Evolutionary conservation across 192 early-diverging fungal genomes (phyloP).

Genomic region (Neocallimastix lanati): DNA sequence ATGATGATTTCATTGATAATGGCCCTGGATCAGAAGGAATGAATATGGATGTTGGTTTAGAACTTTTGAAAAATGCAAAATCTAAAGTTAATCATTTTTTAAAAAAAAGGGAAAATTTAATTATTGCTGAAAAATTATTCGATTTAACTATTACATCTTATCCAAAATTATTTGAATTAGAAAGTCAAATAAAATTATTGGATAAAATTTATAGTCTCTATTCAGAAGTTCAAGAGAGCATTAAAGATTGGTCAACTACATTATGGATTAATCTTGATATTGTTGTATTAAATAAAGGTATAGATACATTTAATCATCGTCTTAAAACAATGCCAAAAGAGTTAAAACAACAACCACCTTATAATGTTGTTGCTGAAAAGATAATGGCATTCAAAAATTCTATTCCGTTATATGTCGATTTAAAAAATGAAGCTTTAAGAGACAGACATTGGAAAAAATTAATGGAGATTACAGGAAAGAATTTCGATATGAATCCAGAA

Average conservation of each 20-base stretch:
- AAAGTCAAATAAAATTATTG: constrained; percentile 16
- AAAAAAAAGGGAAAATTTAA: constrained; percentile 20
- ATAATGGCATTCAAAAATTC: constrained; percentile 42
- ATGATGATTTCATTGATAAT: constrained; percentile 28
- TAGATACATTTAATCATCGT: constrained; percentile 21
- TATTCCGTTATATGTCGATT: constrained; percentile 24
- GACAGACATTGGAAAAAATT: background rate
- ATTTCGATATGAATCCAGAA: constrained; percentile 6
- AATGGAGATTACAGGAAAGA: background rate
- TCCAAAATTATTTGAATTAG: constrained; percentile 36
- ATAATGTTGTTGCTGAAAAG: constrained; percentile 44
- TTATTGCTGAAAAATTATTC: constrained; percentile 38
- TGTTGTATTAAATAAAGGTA: constrained; percentile 32
- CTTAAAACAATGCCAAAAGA: constrained; percentile 37
- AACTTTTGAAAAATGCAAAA: constrained; percentile 26
- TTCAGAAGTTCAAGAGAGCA: constrained; percentile 32
- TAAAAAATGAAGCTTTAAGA: background rate
- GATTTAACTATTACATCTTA: constrained; percentile 37
- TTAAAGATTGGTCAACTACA: constrained; percentile 40
- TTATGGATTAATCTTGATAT: constrained; percentile 45
- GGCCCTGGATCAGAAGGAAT: constrained; percentile 28
- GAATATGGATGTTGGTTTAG: constrained; percentile 32
- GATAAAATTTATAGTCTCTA: constrained; percentile 32
- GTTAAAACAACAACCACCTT: constrained; percentile 36
- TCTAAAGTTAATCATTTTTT: constrained; percentile 18